phyloP scores from a whole-genome alignment of 2,329 filamentous ascomycete species.

The Aspergillus quadrilineatus region DNA sequence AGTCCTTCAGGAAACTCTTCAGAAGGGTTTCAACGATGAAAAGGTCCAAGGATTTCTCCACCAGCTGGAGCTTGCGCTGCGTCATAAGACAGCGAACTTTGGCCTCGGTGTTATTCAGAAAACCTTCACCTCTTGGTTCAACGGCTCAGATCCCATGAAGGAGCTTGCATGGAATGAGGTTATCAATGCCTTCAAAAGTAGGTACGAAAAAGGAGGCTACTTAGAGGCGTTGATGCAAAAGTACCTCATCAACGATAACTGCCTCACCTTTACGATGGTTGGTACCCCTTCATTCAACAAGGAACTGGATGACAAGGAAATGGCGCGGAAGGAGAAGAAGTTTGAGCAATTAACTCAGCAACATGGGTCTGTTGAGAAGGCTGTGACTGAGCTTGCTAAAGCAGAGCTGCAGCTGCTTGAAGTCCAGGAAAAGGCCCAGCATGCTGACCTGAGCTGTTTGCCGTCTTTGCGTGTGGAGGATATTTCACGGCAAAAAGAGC shows the following conservation, averaged over 20 bases:
- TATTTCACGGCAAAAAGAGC: conserved; percentile 76
- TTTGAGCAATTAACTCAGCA: conserved; percentile 67
- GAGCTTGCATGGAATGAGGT: conserved; percentile 89
- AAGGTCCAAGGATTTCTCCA: conserved; percentile 95
- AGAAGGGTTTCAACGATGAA: conserved; percentile 78
- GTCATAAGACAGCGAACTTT: conserved; percentile 95
- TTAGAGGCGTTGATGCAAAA: conserved; percentile 83
- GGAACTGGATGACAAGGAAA: conserved; percentile 74
- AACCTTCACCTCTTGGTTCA: conserved; percentile 91
- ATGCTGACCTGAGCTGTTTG: conserved; percentile 80
- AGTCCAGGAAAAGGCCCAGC: conserved; percentile 80
- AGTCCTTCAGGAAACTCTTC: conserved; percentile 67
- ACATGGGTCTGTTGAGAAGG: conserved; percentile 69
- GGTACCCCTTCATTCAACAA: conserved; percentile 74
- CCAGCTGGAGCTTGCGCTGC: conserved; percentile 86
- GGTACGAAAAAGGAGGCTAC: conserved; percentile 73
- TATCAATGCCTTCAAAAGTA: conserved; percentile 75
- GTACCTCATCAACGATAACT: conserved; percentile 84
- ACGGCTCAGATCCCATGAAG: conserved; percentile 88
- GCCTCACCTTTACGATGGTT: conserved; percentile 89
- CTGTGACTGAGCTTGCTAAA: conserved; percentile 68
- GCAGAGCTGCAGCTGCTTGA: conserved; percentile 77
- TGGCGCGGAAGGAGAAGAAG: conserved; percentile 68
- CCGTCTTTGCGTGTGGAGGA: conserved; percentile 86
- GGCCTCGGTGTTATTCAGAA: conserved; percentile 88